Percentiles rank a stretch among this genome's conserved stretches.
Conservation (phyloP, 1,139 yeast genomes). For the Suhomyces bribrorum region DNA sequence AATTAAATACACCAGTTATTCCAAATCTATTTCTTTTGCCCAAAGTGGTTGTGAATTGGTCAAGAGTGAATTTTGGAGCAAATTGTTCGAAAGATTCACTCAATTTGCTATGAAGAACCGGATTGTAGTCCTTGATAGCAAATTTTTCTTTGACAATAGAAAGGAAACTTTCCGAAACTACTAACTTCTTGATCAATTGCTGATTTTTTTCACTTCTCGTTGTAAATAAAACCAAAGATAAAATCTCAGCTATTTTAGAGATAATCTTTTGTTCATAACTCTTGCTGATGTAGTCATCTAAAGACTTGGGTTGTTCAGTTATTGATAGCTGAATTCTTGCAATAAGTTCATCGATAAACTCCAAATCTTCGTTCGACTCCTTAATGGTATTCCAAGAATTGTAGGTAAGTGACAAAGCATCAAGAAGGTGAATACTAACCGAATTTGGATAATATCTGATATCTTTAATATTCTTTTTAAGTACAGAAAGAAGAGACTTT, state of each 20-base stretch:
- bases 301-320: conserved; percentile 21
- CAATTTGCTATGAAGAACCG: conserved; percentile 48
- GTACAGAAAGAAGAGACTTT: conserved; percentile 54
- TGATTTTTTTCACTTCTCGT: conserved; percentile 44
- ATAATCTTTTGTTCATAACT: conserved; percentile 60
- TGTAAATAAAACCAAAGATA: conserved; percentile 72
- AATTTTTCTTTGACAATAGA: conserved; percentile 33
- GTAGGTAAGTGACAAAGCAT: conserved; percentile 64
- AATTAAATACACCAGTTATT: conserved; percentile 56
- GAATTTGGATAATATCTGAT: conserved; percentile 58
- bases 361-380: conserved; percentile 44
- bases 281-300: conserved; percentile 36
- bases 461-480: conserved; percentile 59
- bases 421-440: conserved; percentile 59
- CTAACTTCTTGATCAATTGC: conserved; percentile 44
- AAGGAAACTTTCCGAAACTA: conserved; percentile 41
- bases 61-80: conserved; percentile 50
- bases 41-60: conserved; percentile 56
- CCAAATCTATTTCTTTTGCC: conserved; percentile 54
- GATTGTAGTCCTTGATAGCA: conserved; percentile 28
- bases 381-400: conserved; percentile 69
- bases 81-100: conserved; percentile 45
- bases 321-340: conserved; percentile 34
- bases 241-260: conserved; percentile 70
- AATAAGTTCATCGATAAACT: conserved; percentile 54